These are phyloP conservation scores for Globisporangium acanthophoron DNA, from an alignment of 352 stramenopile genomes.

Conservation along the genomic window DNA sequence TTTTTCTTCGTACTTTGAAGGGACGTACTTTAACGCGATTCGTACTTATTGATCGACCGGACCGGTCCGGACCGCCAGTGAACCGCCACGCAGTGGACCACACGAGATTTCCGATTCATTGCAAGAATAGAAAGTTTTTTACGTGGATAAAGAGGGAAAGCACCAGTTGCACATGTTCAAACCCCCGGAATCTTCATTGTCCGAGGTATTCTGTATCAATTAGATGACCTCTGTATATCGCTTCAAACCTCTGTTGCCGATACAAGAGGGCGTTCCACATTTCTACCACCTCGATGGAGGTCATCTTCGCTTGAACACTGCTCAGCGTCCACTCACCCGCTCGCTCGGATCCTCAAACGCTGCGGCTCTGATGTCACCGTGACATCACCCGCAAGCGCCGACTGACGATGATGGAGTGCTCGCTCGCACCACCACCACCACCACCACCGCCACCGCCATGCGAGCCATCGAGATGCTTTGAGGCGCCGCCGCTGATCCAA, in stretches of 20 bases:
- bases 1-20: constrained; percentile 4
- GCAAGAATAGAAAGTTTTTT: background rate
- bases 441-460: constrained; percentile 20
- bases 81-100: background rate
- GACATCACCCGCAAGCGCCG: background rate
- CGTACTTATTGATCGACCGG: background rate
- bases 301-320: background rate
- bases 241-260: no score
- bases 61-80: constrained; percentile 8
- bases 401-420: background rate
- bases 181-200: no score
- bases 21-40: no score
- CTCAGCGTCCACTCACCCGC: background rate
- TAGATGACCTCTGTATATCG: no score
- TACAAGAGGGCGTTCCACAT: no score
- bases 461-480: no score
- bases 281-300: background rate
- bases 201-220: no score
- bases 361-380: background rate
- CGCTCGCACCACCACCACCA: background rate
- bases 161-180: no score
- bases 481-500: background rate
- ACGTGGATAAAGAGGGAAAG: background rate
- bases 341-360: background rate
- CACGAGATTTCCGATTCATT: background rate